Conservation (phyloP, 2,329 filamentous ascomycete genomes). For the Hymenoscyphus infarciens region DNA sequence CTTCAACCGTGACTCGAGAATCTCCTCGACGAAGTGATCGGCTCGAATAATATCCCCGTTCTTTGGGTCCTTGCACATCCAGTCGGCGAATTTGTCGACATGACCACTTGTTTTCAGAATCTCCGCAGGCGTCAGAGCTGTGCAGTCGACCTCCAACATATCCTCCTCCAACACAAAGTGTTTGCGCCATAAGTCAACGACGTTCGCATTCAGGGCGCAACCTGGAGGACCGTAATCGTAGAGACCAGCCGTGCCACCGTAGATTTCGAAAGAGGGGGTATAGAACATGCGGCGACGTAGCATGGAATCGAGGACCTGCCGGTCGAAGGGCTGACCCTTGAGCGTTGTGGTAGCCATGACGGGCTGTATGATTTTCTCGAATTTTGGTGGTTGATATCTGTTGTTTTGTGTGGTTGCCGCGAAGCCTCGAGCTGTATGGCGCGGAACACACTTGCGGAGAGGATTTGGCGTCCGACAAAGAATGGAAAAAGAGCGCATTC, state of each 20-base stretch:
- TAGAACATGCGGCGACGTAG: slow-evolving; percentile 89
- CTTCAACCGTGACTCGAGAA: slow-evolving; percentile 81
- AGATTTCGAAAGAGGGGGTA: slow-evolving; percentile 93
- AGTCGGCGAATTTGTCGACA: slow-evolving; percentile 91
- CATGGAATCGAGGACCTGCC: slow-evolving; percentile 75
- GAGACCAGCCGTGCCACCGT: slow-evolving; percentile 79
- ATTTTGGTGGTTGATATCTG: slow-evolving; percentile 37
- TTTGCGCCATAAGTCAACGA: slow-evolving; percentile 69
- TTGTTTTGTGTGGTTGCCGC: slow-evolving; percentile 35
- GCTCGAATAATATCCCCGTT: slow-evolving; percentile 94
- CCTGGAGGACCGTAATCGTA: slow-evolving; percentile 70
- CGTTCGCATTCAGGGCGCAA: slow-evolving; percentile 65
- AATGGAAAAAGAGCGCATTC: slow-evolving; percentile 41
- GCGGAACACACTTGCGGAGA: slow-evolving; percentile 17
- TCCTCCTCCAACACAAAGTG: slow-evolving; percentile 72
- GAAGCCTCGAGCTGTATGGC: slow-evolving; percentile 37
- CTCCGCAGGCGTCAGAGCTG: slow-evolving; percentile 86
- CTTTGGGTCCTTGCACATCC: slow-evolving; percentile 99
- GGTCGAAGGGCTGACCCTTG: slow-evolving; percentile 87
- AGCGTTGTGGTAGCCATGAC: slow-evolving; percentile 69
- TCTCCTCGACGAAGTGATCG: slow-evolving; percentile 93
- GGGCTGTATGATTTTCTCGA: slow-evolving; percentile 26
- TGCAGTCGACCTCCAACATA: slow-evolving; percentile 77
- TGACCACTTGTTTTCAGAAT: slow-evolving; percentile 95
- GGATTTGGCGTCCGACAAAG: slow-evolving; percentile 36